These are phyloP conservation scores for Polyplosphaeria fusca DNA, from an alignment of 495 filamentous ascomycete genomes.

Conservation along the genomic window DNA sequence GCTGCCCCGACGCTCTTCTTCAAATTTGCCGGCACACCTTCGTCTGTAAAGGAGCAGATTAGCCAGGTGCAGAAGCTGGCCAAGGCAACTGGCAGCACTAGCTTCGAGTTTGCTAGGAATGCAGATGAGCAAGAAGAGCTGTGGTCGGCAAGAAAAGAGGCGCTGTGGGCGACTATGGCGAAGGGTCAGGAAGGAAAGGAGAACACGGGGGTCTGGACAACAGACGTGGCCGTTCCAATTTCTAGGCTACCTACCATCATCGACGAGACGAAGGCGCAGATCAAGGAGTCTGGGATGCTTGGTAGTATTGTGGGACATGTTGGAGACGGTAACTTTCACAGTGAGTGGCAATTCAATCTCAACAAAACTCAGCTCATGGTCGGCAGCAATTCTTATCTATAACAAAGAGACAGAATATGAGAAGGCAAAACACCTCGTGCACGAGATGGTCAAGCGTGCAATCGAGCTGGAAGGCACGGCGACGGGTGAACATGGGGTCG, in stretches of 20 bases:
- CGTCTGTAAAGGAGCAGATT: constrained; percentile 80
- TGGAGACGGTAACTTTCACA: constrained; percentile 81
- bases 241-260: constrained; percentile 69
- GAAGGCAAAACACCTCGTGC: constrained; percentile 66
- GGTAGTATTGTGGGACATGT: constrained; percentile 79
- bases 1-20: constrained; percentile 88
- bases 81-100: constrained; percentile 55
- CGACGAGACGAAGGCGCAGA: constrained; percentile 72
- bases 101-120: constrained; percentile 76
- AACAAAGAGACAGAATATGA: constrained; percentile 58
- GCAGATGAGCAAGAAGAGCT: constrained; percentile 69
- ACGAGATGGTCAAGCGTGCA: constrained; percentile 79
- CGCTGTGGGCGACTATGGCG: constrained; percentile 73
- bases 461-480: constrained; percentile 81
- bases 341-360: constrained; percentile 44
- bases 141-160: constrained; percentile 86
- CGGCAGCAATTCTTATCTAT: constrained; percentile 65
- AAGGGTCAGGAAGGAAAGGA: constrained; percentile 49
- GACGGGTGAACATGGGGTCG: constrained; percentile 80
- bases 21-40: constrained; percentile 80
- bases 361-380: background rate
- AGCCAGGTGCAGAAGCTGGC: constrained; percentile 66
- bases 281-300: constrained; percentile 62
- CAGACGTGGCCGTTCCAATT: constrained; percentile 79
- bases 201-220: constrained; percentile 73